Percentiles rank a stretch among this genome's conserved stretches.
These are phyloP conservation scores for Plasmodium chabaudi DNA, from an alignment of 169 alveolate genomes.

Conservation along the genomic window DNA sequence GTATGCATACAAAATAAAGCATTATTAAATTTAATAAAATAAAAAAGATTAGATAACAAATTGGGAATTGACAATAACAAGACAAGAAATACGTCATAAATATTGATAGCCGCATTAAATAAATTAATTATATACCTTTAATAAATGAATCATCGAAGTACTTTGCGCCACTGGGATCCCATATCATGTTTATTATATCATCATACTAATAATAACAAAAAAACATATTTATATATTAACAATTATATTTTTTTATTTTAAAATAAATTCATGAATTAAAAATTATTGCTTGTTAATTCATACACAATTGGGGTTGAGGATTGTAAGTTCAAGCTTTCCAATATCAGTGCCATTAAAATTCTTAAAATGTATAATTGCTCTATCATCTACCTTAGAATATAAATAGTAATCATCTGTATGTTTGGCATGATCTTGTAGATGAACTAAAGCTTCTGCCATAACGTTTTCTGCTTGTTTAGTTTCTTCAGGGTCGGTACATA, in stretches of 20 bases:
- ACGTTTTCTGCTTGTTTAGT: conserved; percentile 22
- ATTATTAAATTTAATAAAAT: neutral
- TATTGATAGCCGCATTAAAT: neutral
- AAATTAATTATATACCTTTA: conserved; percentile 26
- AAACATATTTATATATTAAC: no score
- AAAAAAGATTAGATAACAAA: neutral
- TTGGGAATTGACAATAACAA: neutral
- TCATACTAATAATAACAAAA: conserved; percentile 27
- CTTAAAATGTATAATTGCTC: conserved; percentile 33
- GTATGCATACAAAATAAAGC: neutral
- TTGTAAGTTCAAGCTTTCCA: conserved; percentile 31
- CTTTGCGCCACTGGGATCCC: no score
- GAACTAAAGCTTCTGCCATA: conserved; percentile 15
- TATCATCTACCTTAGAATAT: conserved; percentile 18
- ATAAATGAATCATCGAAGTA: conserved; percentile 12
- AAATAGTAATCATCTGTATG: conserved; percentile 9
- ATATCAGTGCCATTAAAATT: conserved; percentile 45
- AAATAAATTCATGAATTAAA: no score
- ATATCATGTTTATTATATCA: conserved; percentile 15
- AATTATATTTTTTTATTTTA: no score
- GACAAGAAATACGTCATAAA: neutral
- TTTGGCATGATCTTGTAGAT: conserved; percentile 19
- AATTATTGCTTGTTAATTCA: no score
- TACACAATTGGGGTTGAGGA: conserved; percentile 4
- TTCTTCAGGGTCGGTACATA: conserved; percentile 7